A percentile compares a stretch with the other conserved stretches of the same genome.
phyloP scores from a whole-genome alignment of 176 grass and related monocot genomes.

The Echinochloa phyllopogon region DNA sequence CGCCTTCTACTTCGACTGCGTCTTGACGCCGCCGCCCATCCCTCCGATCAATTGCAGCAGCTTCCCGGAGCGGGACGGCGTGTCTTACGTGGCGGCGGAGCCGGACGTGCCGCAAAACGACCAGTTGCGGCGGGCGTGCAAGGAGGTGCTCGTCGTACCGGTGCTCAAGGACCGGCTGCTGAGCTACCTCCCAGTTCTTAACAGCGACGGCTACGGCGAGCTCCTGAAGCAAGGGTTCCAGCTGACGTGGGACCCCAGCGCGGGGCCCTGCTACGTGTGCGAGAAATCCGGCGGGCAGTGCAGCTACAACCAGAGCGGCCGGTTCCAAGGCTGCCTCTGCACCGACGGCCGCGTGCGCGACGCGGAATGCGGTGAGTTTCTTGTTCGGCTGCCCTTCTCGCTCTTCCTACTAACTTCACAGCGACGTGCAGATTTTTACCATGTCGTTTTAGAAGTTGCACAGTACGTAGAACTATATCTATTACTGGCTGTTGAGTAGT shows the following conservation, averaged over 20 bases:
- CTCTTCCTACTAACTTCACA: background rate
- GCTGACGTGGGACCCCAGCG: constrained; percentile 48
- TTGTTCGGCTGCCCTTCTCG: background rate
- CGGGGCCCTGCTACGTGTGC: background rate
- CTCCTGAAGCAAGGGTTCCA: constrained; percentile 51
- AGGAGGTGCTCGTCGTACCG: constrained; percentile 9
- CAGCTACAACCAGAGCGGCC: constrained; percentile 28
- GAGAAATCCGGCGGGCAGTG: constrained; percentile 25
- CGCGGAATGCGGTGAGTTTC: background rate
- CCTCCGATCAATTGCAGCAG: background rate
- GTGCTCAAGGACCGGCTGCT: background rate
- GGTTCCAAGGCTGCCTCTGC: constrained; percentile 62
- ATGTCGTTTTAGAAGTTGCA: background rate
- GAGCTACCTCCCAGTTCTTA: background rate
- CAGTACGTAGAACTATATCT: no score
- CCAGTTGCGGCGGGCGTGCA: background rate
- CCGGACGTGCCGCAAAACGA: accelerated
- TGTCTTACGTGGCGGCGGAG: background rate
- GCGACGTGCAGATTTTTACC: background rate
- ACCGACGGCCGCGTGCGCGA: background rate
- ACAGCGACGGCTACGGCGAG: background rate
- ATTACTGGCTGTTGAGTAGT: background rate
- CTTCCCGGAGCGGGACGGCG: background rate
- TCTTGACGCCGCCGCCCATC: accelerated
- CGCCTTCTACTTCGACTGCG: constrained; percentile 51